Evolutionary conservation across 768 basidiomycete genomes (phyloP).

Genomic region (Saitozyma podzolica): DNA sequence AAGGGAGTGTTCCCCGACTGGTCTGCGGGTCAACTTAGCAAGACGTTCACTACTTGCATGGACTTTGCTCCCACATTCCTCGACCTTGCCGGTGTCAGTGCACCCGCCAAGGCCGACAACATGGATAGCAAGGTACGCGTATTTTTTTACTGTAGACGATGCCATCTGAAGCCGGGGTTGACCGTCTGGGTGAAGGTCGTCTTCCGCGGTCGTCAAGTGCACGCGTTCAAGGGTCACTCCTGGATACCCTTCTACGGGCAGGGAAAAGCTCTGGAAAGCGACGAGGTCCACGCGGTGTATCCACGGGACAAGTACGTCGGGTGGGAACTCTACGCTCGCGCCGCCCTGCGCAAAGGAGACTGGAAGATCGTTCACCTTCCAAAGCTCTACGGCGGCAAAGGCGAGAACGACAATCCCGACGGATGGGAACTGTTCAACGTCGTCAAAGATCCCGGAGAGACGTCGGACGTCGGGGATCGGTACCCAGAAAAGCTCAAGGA

Average conservation of each 20-base stretch:
- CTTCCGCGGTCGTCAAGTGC: conserved; percentile 33
- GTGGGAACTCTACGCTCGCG: conserved; percentile 5
- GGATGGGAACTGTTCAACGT: conserved; percentile 40
- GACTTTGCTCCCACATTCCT: conserved; percentile 43
- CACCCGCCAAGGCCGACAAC: not conserved
- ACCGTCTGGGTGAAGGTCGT: conserved; percentile 8
- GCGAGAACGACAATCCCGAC: conserved; percentile 33
- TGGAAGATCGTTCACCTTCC: conserved; percentile 3
- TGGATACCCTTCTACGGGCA: conserved; percentile 25
- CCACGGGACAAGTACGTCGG: conserved; percentile 7
- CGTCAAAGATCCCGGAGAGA: conserved; percentile 16
- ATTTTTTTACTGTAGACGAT: not conserved
- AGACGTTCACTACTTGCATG: conserved; percentile 48
- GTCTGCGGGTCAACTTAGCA: conserved; percentile 6
- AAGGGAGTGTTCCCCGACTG: not conserved
- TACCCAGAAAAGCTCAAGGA: conserved; percentile 20
- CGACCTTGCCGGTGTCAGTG: not conserved
- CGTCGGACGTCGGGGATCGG: conserved; percentile 14
- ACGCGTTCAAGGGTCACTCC: conserved; percentile 34
- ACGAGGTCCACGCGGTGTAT: conserved; percentile 39
- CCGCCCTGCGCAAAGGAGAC: not conserved
- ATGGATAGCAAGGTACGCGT: not conserved
- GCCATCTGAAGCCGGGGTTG: not conserved
- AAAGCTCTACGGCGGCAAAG: conserved; percentile 38
- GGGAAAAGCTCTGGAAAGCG: conserved; percentile 16